Conservation (phyloP, 2,329 filamentous ascomycete genomes). For the Ciborinia camelliae region DNA sequence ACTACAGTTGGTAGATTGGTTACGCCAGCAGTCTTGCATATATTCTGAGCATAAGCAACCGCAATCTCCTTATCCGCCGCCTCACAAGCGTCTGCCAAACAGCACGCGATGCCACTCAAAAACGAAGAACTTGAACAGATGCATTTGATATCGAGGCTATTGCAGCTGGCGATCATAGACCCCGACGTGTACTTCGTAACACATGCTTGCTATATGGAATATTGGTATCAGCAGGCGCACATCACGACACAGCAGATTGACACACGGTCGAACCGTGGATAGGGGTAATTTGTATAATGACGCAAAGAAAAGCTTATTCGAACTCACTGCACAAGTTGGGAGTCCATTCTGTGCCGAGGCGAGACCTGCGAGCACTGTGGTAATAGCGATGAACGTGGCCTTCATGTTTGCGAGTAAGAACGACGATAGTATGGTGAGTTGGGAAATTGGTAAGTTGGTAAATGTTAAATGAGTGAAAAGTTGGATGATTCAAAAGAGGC, state of each 20-base stretch:
- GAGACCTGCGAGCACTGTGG: conserved; percentile 52
- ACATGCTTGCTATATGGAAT: conserved; percentile 35
- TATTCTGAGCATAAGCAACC: conserved; percentile 36
- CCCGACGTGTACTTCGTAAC: conserved; percentile 40
- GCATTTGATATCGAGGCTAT: conserved; percentile 44
- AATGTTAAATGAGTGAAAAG: background rate
- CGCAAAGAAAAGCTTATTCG: background rate
- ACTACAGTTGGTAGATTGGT: conserved; percentile 31
- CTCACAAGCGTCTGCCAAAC: conserved; percentile 45
- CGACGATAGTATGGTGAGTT: background rate
- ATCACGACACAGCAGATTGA: background rate
- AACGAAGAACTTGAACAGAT: conserved; percentile 48
- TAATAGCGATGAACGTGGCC: conserved; percentile 29
- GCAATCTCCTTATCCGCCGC: conserved; percentile 40
- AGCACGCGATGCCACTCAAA: conserved; percentile 48
- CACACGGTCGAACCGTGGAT: background rate
- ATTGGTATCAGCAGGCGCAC: conserved; percentile 5
- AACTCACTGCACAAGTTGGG: conserved; percentile 55
- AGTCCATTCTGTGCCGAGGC: conserved; percentile 49
- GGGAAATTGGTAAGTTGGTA: background rate
- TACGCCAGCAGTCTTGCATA: conserved; percentile 39
- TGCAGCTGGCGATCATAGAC: conserved; percentile 42
- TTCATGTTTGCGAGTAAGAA: conserved; percentile 20
- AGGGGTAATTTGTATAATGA: background rate
- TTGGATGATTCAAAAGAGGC: background rate